Conservation (phyloP, 2,329 filamentous ascomycete species). For the Pseudogymnoascus sp. region DNA sequence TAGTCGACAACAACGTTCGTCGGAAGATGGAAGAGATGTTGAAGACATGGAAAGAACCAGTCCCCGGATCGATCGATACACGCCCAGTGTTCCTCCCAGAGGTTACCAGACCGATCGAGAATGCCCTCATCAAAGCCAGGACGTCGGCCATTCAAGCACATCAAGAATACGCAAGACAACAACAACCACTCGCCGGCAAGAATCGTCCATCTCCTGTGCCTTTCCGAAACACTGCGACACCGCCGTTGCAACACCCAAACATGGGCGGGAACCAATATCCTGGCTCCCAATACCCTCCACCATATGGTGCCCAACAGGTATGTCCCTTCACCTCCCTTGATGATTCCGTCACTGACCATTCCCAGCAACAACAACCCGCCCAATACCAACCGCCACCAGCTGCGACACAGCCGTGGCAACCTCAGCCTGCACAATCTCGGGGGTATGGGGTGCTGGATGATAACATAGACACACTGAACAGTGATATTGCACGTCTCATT, state of each 20-base stretch:
- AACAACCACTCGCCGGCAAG: slow-evolving; percentile 33
- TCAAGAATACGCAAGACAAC: slow-evolving; percentile 48
- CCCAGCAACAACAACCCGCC: slow-evolving; percentile 25
- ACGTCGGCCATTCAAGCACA: slow-evolving; percentile 53
- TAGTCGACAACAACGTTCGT: slow-evolving; percentile 74
- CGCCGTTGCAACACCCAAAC: slow-evolving; percentile 44
- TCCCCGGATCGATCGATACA: slow-evolving; percentile 87
- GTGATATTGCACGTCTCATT: slow-evolving; percentile 76
- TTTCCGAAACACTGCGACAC: slow-evolving; percentile 67
- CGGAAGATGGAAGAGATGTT: slow-evolving; percentile 96
- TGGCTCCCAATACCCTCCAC: slow-evolving; percentile 18
- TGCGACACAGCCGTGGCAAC: slow-evolving; percentile 29
- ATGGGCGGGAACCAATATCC: slow-evolving; percentile 29
- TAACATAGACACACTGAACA: slow-evolving; percentile 68
- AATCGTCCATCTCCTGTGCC: slow-evolving; percentile 47
- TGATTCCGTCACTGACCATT: slow-evolving; percentile 3
- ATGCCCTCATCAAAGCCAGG: slow-evolving; percentile 75
- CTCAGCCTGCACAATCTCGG: slow-evolving; percentile 22
- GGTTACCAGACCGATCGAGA: slow-evolving; percentile 84
- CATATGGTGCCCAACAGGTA: slow-evolving; percentile 25
- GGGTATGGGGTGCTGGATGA: slow-evolving; percentile 35
- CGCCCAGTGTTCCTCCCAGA: slow-evolving; percentile 85
- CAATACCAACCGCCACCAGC: slow-evolving; percentile 33
- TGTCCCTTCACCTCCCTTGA: slow-evolving; percentile 10
- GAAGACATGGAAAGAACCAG: slow-evolving; percentile 95